These are phyloP conservation scores for Sisymbrium irio DNA, from an alignment of 345 rosid species.

Conservation along the genomic window DNA sequence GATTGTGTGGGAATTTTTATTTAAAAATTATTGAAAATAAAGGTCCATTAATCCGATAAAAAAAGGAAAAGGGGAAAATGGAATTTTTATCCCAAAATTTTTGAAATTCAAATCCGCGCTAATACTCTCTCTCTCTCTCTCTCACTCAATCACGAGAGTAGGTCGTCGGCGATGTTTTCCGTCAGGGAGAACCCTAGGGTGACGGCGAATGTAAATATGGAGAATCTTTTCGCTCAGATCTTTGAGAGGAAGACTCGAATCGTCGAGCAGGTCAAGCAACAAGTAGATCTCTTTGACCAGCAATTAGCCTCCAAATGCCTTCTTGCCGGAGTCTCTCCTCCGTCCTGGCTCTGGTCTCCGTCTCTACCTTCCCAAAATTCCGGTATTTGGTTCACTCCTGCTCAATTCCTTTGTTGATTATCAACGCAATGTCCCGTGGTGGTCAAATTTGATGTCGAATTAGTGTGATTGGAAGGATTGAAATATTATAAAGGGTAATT, in stretches of 20 bases:
- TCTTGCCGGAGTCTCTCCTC: constrained; percentile 67
- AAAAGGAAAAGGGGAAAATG: neutral
- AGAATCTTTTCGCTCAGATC: constrained; percentile 63
- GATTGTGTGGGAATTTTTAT: neutral
- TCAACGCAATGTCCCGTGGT: constrained; percentile 2
- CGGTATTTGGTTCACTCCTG: constrained; percentile 30
- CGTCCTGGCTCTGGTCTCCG: constrained; percentile 63
- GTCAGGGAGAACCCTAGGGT: constrained; percentile 24
- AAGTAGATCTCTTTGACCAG: constrained; percentile 57
- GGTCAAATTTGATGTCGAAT: constrained; percentile 1
- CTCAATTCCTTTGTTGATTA: constrained; percentile 3
- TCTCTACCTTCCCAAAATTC: constrained; percentile 34
- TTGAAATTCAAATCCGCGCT: constrained; percentile 40
- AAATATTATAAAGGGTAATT: neutral
- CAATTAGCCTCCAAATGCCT: constrained; percentile 69
- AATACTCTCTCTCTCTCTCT: constrained; percentile 17
- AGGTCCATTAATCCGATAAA: too few species aligned
- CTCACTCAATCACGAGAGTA: constrained; percentile 17
- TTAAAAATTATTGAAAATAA: neutral
- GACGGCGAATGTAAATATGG: constrained; percentile 39
- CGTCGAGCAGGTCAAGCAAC: constrained; percentile 59
- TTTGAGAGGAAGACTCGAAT: constrained; percentile 66
- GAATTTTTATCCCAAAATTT: constrained; percentile 14
- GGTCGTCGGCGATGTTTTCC: constrained; percentile 29
- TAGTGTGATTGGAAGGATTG: neutral